Evolutionary conservation across 805 yeast genomes (phyloP).

Genomic region (Metschnikowia chrysomelidarum): DNA sequence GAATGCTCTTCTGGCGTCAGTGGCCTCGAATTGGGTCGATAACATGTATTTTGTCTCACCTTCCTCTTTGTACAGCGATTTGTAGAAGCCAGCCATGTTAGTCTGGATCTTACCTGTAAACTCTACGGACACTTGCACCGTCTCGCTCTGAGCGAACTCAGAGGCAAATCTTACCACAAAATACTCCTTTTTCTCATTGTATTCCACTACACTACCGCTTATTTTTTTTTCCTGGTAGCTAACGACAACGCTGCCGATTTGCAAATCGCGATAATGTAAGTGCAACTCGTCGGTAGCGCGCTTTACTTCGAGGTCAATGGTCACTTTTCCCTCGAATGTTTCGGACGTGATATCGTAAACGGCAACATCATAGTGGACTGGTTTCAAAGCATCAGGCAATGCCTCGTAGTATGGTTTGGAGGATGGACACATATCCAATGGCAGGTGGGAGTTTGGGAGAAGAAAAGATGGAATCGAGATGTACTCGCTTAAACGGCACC

Average conservation of each 20-base stretch:
- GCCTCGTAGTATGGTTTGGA: slow-evolving; percentile 39
- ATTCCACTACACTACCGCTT: slow-evolving; percentile 23
- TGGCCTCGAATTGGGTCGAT: slow-evolving; percentile 58
- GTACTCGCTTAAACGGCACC: no score
- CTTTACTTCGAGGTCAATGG: slow-evolving; percentile 46
- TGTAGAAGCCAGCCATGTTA: slow-evolving; percentile 58
- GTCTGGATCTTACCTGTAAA: slow-evolving; percentile 48
- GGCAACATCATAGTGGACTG: slow-evolving; percentile 66
- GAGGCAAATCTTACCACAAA: slow-evolving; percentile 56
- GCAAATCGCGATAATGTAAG: slow-evolving; percentile 48
- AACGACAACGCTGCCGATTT: slow-evolving; percentile 24
- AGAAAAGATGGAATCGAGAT: no score
- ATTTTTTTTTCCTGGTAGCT: slow-evolving; percentile 24
- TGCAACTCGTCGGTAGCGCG: slow-evolving; percentile 43
- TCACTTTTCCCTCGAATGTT: slow-evolving; percentile 47
- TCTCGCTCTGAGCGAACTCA: slow-evolving; percentile 24
- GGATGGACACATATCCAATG: slow-evolving; percentile 3
- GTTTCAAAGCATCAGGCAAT: slow-evolving; percentile 65
- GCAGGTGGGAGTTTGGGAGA: not conserved
- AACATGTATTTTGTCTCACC: slow-evolving; percentile 40
- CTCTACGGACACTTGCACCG: slow-evolving; percentile 27
- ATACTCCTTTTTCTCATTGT: slow-evolving; percentile 58
- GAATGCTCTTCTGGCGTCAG: slow-evolving; percentile 57
- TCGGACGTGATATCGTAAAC: slow-evolving; percentile 50
- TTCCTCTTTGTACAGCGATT: slow-evolving; percentile 42